A percentile compares a stretch with the other conserved stretches of the same genome.
phyloP scores from a whole-genome alignment of 805 yeast genomes.

The Candida boleticola region DNA sequence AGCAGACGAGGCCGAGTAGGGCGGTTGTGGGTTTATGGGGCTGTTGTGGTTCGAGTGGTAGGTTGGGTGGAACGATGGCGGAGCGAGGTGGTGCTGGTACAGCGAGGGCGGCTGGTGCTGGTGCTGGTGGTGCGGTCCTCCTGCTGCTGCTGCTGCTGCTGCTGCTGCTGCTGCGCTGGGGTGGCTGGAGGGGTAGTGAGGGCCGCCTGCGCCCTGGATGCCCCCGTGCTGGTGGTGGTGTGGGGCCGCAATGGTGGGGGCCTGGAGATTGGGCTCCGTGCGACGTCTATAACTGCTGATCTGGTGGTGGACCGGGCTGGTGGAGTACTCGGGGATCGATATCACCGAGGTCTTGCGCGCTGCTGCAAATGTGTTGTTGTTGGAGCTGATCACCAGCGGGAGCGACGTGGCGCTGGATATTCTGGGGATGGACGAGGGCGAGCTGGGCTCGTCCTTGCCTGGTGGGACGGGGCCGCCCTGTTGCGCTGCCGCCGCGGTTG shows the following conservation, averaged over 20 bases:
- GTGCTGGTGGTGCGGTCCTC: slow-evolving; percentile 4
- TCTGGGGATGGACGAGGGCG: slow-evolving; percentile 11
- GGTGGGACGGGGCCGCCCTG: too few species aligned
- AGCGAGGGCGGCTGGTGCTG: slow-evolving; percentile 8
- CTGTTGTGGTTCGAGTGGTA: slow-evolving; percentile 6
- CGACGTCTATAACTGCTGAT: neutral
- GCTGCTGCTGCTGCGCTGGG: too few species aligned
- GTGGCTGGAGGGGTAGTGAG: too few species aligned
- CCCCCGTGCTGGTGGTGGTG: neutral
- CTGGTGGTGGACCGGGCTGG: neutral
- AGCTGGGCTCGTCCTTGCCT: slow-evolving; percentile 3
- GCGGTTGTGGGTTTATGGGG: slow-evolving; percentile 6
- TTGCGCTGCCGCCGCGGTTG: too few species aligned
- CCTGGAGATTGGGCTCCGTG: slow-evolving; percentile 2
- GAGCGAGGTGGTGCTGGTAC: slow-evolving; percentile 4
- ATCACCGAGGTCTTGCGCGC: slow-evolving; percentile 4
- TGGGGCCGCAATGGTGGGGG: slow-evolving; percentile 1
- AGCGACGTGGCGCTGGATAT: slow-evolving; percentile 11
- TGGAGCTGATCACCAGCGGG: slow-evolving; percentile 4
- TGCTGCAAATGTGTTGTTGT: neutral
- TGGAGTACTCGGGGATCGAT: slow-evolving; percentile 3
- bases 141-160: slow-evolving; percentile 3
- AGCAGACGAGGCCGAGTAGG: neutral
- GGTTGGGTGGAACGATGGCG: neutral
- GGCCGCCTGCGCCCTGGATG: slow-evolving; percentile 2